These are phyloP conservation scores for Flagelloscypha sp. DNA, from an alignment of 768 basidiomycete species.

Conservation along the genomic window DNA sequence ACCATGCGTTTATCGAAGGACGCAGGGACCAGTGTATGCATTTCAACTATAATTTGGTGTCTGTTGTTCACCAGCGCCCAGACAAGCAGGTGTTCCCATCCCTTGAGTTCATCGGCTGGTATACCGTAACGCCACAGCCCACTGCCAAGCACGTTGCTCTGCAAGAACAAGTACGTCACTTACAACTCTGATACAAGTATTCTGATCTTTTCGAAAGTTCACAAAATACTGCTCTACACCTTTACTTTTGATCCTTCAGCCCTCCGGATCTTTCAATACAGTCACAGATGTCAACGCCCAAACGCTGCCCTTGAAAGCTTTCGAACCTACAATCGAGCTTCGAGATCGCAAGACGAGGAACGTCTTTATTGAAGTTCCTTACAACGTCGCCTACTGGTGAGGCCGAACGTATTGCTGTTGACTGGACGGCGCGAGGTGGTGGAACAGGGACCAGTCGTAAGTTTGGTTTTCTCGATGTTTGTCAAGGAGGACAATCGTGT, in stretches of 20 bases:
- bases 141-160: constrained; percentile 69
- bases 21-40: constrained; percentile 81
- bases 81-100: constrained; percentile 99
- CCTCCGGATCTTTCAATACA: constrained; percentile 35
- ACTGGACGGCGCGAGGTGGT: constrained; percentile 86
- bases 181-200: too few species aligned
- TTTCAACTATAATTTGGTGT: constrained; percentile 3
- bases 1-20: constrained; percentile 74
- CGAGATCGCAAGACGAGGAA: constrained; percentile 67
- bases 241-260: constrained; percentile 72
- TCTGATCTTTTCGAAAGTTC: constrained; percentile 29
- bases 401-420: constrained; percentile 96
- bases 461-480: constrained; percentile 19
- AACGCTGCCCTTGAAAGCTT: constrained; percentile 86
- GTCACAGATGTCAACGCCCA: constrained; percentile 52
- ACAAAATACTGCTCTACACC: constrained; percentile 81
- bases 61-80: constrained; percentile 23
- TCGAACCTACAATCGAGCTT: constrained; percentile 84
- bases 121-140: constrained; percentile 75
- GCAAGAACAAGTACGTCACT: constrained; percentile 65
- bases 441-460: constrained; percentile 73
- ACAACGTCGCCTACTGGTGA: constrained; percentile 94
- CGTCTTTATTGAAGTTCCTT: constrained; percentile 79
- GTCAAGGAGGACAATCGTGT: not conserved
- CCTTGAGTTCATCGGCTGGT: constrained; percentile 97